Evolutionary conservation across 169 alveolate genomes (phyloP).

Genomic region (Cyclospora cayetanensis): DNA sequence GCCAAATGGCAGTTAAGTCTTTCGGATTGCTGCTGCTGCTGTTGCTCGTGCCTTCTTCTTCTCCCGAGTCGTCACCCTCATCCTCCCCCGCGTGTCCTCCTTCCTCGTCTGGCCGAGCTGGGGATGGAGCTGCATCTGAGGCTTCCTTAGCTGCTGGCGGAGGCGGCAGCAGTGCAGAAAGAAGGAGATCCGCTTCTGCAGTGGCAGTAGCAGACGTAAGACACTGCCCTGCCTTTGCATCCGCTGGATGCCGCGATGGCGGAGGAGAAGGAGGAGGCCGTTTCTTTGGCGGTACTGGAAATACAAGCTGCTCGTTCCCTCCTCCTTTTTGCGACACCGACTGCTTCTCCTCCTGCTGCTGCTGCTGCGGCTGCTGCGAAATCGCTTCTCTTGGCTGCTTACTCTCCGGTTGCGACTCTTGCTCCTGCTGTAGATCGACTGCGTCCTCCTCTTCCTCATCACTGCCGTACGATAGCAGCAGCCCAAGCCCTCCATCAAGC

Average conservation of each 20-base stretch:
- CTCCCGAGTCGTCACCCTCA: background rate
- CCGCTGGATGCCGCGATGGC: background rate
- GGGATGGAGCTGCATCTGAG: too few species aligned
- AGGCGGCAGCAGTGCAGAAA: background rate
- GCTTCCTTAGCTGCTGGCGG: background rate
- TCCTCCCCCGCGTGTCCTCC: background rate
- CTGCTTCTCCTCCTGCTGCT: background rate
- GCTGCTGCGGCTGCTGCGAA: background rate
- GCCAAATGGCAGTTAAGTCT: slow-evolving; percentile 28
- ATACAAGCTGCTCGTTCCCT: background rate
- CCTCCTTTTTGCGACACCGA: background rate
- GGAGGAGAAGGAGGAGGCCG: slow-evolving; percentile 37
- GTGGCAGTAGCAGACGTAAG: background rate
- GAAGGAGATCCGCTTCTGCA: background rate
- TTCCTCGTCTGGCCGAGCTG: background rate
- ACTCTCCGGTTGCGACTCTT: too few species aligned
- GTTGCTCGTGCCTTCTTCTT: background rate
- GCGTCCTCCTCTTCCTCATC: slow-evolving; percentile 46
- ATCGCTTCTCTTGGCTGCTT: too few species aligned
- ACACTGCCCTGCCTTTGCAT: too few species aligned
- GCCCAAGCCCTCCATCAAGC: slow-evolving; percentile 46
- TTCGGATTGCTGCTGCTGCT: slow-evolving; percentile 3
- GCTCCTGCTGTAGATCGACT: background rate
- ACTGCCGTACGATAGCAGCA: slow-evolving; percentile 45
- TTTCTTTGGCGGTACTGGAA: background rate